Conservation (phyloP, 805 yeast species). For the Schwanniomyces vanrijiae region DNA sequence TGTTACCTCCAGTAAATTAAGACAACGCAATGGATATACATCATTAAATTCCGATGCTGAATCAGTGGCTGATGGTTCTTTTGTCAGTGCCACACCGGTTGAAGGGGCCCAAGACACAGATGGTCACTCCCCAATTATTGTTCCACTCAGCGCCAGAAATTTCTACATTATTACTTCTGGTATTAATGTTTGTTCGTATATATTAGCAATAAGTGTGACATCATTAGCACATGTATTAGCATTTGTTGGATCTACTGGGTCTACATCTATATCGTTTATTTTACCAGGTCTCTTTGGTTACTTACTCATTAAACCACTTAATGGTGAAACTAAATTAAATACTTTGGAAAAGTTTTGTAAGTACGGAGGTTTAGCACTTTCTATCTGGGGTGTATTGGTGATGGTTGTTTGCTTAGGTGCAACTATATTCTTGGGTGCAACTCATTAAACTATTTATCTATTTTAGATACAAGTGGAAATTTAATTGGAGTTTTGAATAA, state of each 20-base stretch:
- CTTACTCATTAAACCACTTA: slow-evolving; percentile 46
- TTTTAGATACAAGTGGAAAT: too few relatives aligned
- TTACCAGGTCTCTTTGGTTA: slow-evolving; percentile 78
- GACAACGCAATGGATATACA: slow-evolving; percentile 18
- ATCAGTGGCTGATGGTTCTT: slow-evolving; percentile 22
- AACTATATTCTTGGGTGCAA: slow-evolving; percentile 43
- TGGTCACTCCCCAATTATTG: slow-evolving; percentile 48
- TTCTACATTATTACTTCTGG: slow-evolving; percentile 51
- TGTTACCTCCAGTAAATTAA: slow-evolving; percentile 20
- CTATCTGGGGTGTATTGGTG: slow-evolving; percentile 54
- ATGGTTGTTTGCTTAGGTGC: slow-evolving; percentile 57
- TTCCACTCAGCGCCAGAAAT: slow-evolving; percentile 46
- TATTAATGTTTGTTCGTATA: slow-evolving; percentile 49
- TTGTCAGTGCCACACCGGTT: slow-evolving; percentile 44
- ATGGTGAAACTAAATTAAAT: slow-evolving; percentile 24
- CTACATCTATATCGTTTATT: slow-evolving; percentile 74
- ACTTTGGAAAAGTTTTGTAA: slow-evolving; percentile 31
- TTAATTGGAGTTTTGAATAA: too few relatives aligned
- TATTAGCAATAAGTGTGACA: slow-evolving; percentile 55
- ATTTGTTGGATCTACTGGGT: slow-evolving; percentile 81
- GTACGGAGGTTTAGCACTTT: slow-evolving; percentile 42
- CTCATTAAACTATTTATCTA: slow-evolving; percentile 22
- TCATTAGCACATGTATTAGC: slow-evolving; percentile 71
- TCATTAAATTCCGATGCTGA: slow-evolving; percentile 27
- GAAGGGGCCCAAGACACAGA: slow-evolving; percentile 48